Base-by-base conservation (phyloP, 345 rosid species). In the Viola odorata region DNA sequence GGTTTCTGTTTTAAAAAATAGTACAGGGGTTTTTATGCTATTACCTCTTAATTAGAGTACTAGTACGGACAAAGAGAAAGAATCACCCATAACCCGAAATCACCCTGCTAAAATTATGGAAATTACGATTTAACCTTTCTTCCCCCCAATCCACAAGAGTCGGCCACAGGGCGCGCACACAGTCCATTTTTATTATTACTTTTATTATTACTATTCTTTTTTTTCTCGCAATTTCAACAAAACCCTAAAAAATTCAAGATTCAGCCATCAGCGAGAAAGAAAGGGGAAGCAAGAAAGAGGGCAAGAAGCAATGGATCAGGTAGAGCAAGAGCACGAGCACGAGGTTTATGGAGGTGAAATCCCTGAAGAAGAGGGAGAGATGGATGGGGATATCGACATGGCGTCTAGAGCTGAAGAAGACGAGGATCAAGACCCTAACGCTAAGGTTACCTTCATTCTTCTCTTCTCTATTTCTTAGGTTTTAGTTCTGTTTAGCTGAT, bases 281-380 rank as follows among this genome's bases (percentile, higher is more conserved):
- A 11, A 44, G 12, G 47, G 7, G 47, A 44, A 44, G 47, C 47
- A 44, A 7, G 47, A 11, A 11, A 44, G 12, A 11, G 47, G 47
- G 47, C 12, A 23, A 23, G 32, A 23, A 23, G 32, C 32, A 39
- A 82, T 82, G 86, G 84, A 85, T 57, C 73, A 23, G 32, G 32
- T 32, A 2, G 58, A 54, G 41, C 58, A 83, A 40, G 89, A 88
- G 58, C 91, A 85, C 62, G 89, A 88, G 71, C 91, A 88, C 57
- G 96, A 86, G 73, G 96, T 86, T 9, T 89, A 89, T 72, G 96
- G 96, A 17, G 91, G 87, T 37, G 96, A 89, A 58, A 86, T 89
- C 69, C 87, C 96, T 1, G 88, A 86, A 47, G 96, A 84, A 41
- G 85, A 84, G 41, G 85, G 80, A 38, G 91, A 84, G 71, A 88